These are phyloP conservation scores for Talaromyces borbonicus DNA, from an alignment of 495 filamentous ascomycete species.

Conservation along the genomic window DNA sequence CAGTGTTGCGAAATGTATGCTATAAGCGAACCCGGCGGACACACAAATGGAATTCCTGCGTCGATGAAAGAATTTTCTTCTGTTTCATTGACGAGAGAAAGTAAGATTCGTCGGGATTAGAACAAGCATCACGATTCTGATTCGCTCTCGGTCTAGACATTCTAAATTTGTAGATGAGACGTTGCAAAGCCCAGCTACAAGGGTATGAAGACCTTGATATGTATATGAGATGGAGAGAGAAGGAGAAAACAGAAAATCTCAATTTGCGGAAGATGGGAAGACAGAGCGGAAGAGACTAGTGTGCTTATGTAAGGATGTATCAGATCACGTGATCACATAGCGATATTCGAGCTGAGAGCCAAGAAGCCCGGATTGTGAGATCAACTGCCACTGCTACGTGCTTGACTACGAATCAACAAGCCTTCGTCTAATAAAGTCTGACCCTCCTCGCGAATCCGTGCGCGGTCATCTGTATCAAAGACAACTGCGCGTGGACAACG, in stretches of 20 bases:
- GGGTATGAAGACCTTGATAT: constrained; percentile 38
- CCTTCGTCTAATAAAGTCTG: neutral
- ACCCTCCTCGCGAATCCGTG: neutral
- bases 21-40: constrained; percentile 42
- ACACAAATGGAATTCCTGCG: too few relatives aligned
- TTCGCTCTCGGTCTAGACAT: constrained; percentile 35
- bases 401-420: too few relatives aligned
- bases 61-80: constrained; percentile 11
- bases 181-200: constrained; percentile 16
- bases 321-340: too few relatives aligned
- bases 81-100: too few relatives aligned
- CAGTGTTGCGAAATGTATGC: constrained; percentile 22
- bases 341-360: too few relatives aligned
- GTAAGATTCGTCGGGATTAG: constrained; percentile 37
- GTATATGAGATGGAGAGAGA: constrained; percentile 14
- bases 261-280: neutral
- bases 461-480: neutral
- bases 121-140: constrained; percentile 31
- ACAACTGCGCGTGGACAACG: neutral
- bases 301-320: constrained; percentile 2
- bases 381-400: too few relatives aligned
- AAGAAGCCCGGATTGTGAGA: too few relatives aligned
- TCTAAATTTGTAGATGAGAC: constrained; percentile 34
- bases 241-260: constrained; percentile 13
- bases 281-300: neutral